Evolutionary conservation across 2,329 filamentous ascomycete species (phyloP).

Genomic region (Fusarium sp.): DNA sequence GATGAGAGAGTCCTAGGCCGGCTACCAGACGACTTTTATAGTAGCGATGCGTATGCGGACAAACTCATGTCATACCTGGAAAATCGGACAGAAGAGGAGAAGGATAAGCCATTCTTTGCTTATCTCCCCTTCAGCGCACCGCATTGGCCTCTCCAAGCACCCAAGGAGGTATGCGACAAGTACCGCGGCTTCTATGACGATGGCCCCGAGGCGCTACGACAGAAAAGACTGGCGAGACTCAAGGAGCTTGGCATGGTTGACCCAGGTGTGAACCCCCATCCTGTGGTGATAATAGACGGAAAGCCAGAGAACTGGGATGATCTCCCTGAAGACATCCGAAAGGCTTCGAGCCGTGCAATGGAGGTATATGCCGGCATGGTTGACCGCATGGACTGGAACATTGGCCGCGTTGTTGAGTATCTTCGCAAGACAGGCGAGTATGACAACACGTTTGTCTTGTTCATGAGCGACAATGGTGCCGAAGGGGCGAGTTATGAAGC

Average conservation of each 20-base stretch:
- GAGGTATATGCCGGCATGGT: constrained; percentile 74
- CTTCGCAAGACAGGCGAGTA: constrained; percentile 65
- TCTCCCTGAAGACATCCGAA: constrained; percentile 44
- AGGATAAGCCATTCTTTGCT: constrained; percentile 56
- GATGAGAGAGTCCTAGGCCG: neutral
- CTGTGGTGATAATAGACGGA: neutral
- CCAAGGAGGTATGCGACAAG: neutral
- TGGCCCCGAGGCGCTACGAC: neutral
- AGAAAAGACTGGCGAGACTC: neutral
- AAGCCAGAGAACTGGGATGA: neutral
- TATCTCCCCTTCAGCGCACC: constrained; percentile 47
- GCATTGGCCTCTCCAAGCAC: constrained; percentile 4
- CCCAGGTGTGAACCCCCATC: neutral
- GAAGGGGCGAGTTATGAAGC: constrained; percentile 62
- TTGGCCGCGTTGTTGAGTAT: constrained; percentile 68
- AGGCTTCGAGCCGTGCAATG: constrained; percentile 54
- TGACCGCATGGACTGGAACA: constrained; percentile 68
- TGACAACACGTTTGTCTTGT: constrained; percentile 72
- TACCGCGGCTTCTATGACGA: constrained; percentile 49
- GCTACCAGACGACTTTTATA: neutral
- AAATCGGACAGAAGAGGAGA: constrained; percentile 30
- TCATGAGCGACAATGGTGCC: constrained; percentile 72
- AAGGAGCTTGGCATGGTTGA: neutral
- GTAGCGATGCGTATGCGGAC: neutral
- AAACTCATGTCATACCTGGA: neutral